These are phyloP conservation scores for Colletotrichum sp. DNA, from an alignment of 2,329 filamentous ascomycete genomes.

Conservation along the genomic window DNA sequence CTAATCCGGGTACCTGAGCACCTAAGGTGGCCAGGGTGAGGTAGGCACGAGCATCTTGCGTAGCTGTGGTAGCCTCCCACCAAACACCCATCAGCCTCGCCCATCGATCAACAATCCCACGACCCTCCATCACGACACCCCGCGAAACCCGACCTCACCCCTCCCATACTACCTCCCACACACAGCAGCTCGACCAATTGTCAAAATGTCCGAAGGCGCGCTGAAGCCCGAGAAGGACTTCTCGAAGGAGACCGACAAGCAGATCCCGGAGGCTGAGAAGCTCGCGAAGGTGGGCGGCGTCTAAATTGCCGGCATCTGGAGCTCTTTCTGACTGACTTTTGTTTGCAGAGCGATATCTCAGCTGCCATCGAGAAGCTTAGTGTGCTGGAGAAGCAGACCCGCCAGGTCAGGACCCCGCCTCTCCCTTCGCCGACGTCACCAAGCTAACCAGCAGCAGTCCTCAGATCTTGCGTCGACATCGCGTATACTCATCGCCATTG, in stretches of 20 bases:
- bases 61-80: constrained; percentile 21
- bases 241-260: constrained; percentile 92
- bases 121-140: background rate
- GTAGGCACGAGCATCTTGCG: constrained; percentile 24
- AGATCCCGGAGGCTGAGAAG: constrained; percentile 88
- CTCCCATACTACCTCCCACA: background rate
- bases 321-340: background rate
- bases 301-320: background rate
- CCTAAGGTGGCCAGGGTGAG: constrained; percentile 16
- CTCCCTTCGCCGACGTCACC: constrained; percentile 26
- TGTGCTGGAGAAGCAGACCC: constrained; percentile 91
- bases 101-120: background rate
- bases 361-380: constrained; percentile 93
- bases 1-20: constrained; percentile 17
- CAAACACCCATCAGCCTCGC: constrained; percentile 18
- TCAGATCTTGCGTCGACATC: constrained; percentile 97
- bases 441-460: constrained; percentile 59
- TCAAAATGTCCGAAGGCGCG: constrained; percentile 79
- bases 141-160: background rate
- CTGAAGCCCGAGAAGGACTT: constrained; percentile 99
- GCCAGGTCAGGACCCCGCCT: constrained; percentile 70
- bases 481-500: constrained; percentile 83
- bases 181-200: constrained; percentile 12
- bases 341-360: constrained; percentile 73
- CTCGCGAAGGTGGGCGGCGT: constrained; percentile 74